Evolutionary conservation across 192 early-diverging fungal species (phyloP), one percentile per base, ranked within the genome.

Genomic region (Umbelopsis ramanniana): DNA sequence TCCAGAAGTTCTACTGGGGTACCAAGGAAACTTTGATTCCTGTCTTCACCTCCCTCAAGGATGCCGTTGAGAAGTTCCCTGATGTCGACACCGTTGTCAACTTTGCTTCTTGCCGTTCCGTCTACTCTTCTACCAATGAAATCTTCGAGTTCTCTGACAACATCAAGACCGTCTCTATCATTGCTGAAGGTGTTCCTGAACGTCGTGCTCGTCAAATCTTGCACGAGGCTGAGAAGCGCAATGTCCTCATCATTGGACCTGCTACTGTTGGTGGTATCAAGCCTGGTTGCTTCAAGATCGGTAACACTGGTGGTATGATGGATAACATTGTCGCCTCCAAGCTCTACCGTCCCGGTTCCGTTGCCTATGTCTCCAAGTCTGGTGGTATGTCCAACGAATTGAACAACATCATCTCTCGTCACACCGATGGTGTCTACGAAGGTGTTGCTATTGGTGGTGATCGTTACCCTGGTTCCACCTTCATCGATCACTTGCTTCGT

Each of bases 231-330:
- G 84, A 90, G 75, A 79, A 86, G 66, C 89, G 89, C 40, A 82
- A 88, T 23, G 93, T 99, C 11, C 83, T 96, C 55, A 89, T 99
- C 48, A 96, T 99, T 77, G 97, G 97, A 57, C 97, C 97, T 38
- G 97, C 97, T 46, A 99, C 97, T 50, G 97, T 99, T 52, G 97
- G 97, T 81, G 97, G 97, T 70, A 99, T 99, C 85, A 99, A 97
- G 87, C 95, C 97, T 45, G 97, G 97, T 0, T 97, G 96, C 85
- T 99, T 96, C 92, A 99, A 99, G 92, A 97, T 99, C 76, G 97
- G 97, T 75, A 97, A 97, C 91, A 99, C 97, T 54, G 97, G 97
- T 80, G 97, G 97, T 72, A 99, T 99, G 97, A 99, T 99, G 97
- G 97, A 99, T 84, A 99, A 99, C 87, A 97, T 99, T 84, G 95